Percentiles rank a stretch among this genome's conserved stretches.
Evolutionary conservation across 2,329 filamentous ascomycete species (phyloP).

Genomic region (Fusarium nurragi): DNA sequence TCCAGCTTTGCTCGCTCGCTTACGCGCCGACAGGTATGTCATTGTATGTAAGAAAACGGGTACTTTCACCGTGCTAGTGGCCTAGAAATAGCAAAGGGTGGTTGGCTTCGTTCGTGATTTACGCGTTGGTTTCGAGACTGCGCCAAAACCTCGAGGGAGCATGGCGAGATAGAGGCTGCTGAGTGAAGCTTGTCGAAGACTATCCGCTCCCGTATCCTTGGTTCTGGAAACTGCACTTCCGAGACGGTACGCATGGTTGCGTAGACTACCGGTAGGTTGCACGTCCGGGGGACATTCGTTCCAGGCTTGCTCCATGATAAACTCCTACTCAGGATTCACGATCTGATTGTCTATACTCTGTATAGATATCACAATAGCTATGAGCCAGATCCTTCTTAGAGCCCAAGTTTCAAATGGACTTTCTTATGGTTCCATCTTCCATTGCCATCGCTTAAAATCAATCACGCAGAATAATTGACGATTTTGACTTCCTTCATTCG

Average conservation of each 20-base stretch:
- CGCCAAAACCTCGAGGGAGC: neutral
- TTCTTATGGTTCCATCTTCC: too few species aligned
- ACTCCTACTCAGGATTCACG: neutral
- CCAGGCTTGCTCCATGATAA: neutral
- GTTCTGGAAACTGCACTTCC: neutral
- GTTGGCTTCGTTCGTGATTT: neutral
- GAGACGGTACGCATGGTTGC: too few species aligned
- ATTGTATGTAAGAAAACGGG: constrained; percentile 7
- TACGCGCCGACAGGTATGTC: neutral
- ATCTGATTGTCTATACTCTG: neutral
- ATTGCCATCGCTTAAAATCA: neutral
- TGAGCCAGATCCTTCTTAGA: neutral
- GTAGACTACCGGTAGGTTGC: too few species aligned
- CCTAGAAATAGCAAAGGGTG: neutral
- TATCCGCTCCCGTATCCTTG: neutral
- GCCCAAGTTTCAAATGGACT: neutral
- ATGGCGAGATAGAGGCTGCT: neutral
- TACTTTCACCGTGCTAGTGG: neutral
- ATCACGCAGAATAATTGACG: neutral
- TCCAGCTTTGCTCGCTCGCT: neutral
- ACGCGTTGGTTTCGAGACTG: neutral
- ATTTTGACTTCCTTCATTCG: neutral
- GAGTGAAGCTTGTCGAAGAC: neutral
- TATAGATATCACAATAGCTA: neutral
- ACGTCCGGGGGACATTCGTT: too few species aligned